phyloP scores from a whole-genome alignment of 352 stramenopile species.

The Phytophthora agathidicida region DNA sequence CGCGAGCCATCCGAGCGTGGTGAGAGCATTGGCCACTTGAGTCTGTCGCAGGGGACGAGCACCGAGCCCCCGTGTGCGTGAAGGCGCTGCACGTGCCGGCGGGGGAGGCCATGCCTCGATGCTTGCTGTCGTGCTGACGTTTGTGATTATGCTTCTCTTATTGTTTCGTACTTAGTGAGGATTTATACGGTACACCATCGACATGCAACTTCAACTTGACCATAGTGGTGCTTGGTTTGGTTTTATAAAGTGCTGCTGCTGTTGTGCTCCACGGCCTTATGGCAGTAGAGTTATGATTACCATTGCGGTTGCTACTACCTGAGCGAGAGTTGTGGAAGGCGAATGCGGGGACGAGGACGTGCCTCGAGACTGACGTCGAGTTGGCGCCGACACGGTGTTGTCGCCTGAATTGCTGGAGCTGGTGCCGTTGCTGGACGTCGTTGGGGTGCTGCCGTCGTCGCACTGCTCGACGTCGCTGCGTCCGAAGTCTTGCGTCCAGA shows the following conservation, averaged over 20 bases:
- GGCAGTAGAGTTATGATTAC: not conserved
- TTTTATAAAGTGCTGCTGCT: no score
- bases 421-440: not conserved
- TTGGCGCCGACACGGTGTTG: constrained; percentile 20
- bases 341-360: constrained; percentile 1
- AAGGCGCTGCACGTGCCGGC: constrained; percentile 43
- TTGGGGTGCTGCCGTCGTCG: constrained; percentile 22
- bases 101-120: constrained; percentile 12
- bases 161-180: constrained; percentile 16
- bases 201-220: no score
- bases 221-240: no score
- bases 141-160: constrained; percentile 7
- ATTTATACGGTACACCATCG: no score
- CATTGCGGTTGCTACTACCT: not conserved
- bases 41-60: constrained; percentile 49
- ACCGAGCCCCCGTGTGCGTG: constrained; percentile 74
- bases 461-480: constrained; percentile 36
- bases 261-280: no score
- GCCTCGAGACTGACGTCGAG: constrained; percentile 4
- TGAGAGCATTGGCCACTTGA: constrained; percentile 67
- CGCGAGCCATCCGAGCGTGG: constrained; percentile 77
- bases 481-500: constrained; percentile 71
- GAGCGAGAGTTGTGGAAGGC: not conserved
- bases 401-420: constrained; percentile 7
- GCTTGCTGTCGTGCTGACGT: not conserved